Evolutionary conservation across 148 eudicot species (phyloP), one percentile per base, ranked within the genome.

Genomic region (Drosera capensis): DNA sequence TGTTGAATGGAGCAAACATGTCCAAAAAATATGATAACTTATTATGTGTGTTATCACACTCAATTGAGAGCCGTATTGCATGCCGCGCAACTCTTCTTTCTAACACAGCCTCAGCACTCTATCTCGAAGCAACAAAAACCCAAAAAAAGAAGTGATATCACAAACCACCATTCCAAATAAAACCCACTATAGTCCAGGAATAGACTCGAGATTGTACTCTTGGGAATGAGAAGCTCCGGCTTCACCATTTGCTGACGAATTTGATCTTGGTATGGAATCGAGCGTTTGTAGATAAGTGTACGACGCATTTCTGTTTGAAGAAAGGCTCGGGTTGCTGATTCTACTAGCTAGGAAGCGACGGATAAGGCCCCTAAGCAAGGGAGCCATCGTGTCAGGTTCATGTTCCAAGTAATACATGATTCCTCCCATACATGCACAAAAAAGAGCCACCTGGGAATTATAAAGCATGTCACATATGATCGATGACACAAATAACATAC

Each of bases 351-450:
- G 68, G 65, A 84, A 84, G 9, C 97, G 92, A 8, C 82, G 92
- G 45, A 90, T 84, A 41, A 90, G 51, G 43, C 82, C 78, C 51
- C 95, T 77, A 22, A 84, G 74, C 43, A 90, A 65, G 22, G 97
- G 97, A 41, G 97, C 92, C 97, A 88, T 84, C 29, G 95, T 90
- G 43, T 84, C 86, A 8, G 95, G 97, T 45, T 90, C 97, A 23
- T 84, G 79, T 34, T 84, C 94, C 25, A 88, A 63, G 65, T 84
- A 90, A 49, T 80, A 84, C 97, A 90, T 90, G 16, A 84, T 73
- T 46, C 79, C 97, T 3, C 97, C 95, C 93, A 90, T 90, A 60
- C 92, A 80, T 4, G 80, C 87, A 51, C 97, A 78, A 61, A 90
- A 90, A 49, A 90, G 59, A 47, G 86, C 84, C 63, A 84, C 97